Conservation (phyloP, 139 green algal genomes). For the Mesotaenium endlicherianum region DNA sequence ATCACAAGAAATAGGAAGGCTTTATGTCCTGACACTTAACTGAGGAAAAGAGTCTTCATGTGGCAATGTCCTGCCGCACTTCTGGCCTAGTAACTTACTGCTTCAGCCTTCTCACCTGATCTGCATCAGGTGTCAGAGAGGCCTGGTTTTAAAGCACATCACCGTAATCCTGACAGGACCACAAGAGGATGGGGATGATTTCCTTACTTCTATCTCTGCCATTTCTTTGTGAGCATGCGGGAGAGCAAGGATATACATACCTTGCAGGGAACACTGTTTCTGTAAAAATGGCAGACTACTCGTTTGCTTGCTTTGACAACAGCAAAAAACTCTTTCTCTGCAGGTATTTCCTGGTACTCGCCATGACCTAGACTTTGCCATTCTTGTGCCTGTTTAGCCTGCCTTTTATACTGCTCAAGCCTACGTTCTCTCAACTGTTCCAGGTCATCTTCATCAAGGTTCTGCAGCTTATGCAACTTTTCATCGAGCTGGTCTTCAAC, state of each 20-base stretch:
- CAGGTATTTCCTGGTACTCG: slow-evolving; percentile 74
- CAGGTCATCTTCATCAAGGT: slow-evolving; percentile 86
- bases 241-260: slow-evolving; percentile 39
- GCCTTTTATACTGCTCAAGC: slow-evolving; percentile 63
- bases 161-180: not conserved
- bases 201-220: slow-evolving; percentile 11
- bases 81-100: not conserved
- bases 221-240: not conserved
- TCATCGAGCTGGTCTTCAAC: slow-evolving; percentile 85
- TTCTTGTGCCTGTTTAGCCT: slow-evolving; percentile 72
- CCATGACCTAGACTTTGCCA: slow-evolving; percentile 88
- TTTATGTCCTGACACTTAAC: not conserved
- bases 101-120: not conserved
- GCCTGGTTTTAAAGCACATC: not conserved
- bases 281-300: slow-evolving; percentile 88
- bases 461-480: slow-evolving; percentile 81
- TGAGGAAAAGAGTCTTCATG: not conserved
- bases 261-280: slow-evolving; percentile 86
- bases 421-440: slow-evolving; percentile 69
- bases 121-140: not conserved
- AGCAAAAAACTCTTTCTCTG: slow-evolving; percentile 92
- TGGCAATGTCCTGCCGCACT: not conserved
- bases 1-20: not conserved
- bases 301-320: slow-evolving; percentile 90
- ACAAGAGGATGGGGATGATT: too few relatives aligned